Base-by-base conservation (phyloP, 192 early-diverging fungal genomes). In the Backusella macrospora region DNA sequence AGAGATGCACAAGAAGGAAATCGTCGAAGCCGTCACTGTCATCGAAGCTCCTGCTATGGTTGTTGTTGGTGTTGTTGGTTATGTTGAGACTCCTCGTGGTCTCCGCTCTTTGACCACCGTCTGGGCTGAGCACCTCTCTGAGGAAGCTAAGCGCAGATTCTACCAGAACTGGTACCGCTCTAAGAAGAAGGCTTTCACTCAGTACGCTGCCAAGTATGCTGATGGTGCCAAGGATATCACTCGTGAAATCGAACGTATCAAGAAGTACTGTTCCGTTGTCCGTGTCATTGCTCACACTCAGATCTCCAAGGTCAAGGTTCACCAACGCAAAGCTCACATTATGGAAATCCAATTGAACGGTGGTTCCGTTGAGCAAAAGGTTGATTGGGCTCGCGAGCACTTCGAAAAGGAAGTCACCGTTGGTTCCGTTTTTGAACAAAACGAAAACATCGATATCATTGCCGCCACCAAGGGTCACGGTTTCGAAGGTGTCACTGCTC, bases 91-190 rank as follows among this genome's bases (percentile, higher is more conserved):
- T 48, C 98, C 98, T 71, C 93, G 96, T 74, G 98, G 96, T 86
- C 90, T 96, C 83, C 96, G 98, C 77, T 92, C 95, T 59, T 89
- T 99, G 79, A 96, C 98, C 89, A 98, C 96, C 85, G 96, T 99
- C 84, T 99, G 98, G 98, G 96, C 98, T 67, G 94, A 99, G 89
- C 96, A 99, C 85, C 87, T 99, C 67, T 91, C 89, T 71, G 96
- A 99, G 75, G 98, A 98, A 84, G 84, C 98, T 73, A 96, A 92
- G 90, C 95, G 98, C 80, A 93, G 98, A 85, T 98, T 99, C 95
- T 99, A 99, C 94, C 96, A 98, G 94, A 99, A 97, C 94, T 99
- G 96, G 96, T 99, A 99, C 94, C 90, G 94, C 83, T 96, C 96
- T 81, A 99, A 99, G 95, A 97, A 97, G 89, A 99, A 99, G 95